Evolutionary conservation across 352 stramenopile species (phyloP).

Genomic region (Aphanomyces cochlioides): DNA sequence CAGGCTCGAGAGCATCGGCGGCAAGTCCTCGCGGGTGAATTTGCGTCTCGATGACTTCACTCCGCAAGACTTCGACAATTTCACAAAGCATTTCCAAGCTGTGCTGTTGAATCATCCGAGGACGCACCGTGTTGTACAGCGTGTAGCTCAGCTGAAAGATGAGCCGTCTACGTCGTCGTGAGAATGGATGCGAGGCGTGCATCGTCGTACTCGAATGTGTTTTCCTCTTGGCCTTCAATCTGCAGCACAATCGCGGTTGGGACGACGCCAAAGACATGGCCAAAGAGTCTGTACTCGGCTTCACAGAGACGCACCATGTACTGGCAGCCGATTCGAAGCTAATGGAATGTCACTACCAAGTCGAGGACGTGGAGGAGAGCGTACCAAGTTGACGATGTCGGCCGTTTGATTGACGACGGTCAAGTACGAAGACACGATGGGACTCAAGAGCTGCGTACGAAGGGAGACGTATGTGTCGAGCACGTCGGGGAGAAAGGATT

Average conservation of each 20-base stretch:
- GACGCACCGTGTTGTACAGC: conserved; percentile 67
- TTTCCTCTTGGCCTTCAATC: conserved; percentile 38
- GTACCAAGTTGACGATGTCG: conserved; percentile 69
- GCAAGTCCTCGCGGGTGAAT: conserved; percentile 53
- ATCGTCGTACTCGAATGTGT: conserved; percentile 59
- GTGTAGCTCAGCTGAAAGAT: conserved; percentile 72
- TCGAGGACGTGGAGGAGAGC: background rate
- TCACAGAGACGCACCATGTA: conserved; percentile 71
- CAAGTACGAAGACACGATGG: conserved; percentile 50
- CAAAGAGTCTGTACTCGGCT: conserved; percentile 67
- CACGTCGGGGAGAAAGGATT: conserved; percentile 20
- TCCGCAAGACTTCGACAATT: conserved; percentile 69
- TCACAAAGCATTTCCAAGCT: conserved; percentile 76
- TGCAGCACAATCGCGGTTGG: conserved; percentile 49
- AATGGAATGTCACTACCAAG: background rate
- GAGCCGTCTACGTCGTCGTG: conserved; percentile 42
- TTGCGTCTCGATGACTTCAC: conserved; percentile 66
- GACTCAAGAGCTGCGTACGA: conserved; percentile 53
- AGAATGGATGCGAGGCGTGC: background rate
- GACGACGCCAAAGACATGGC: conserved; percentile 63
- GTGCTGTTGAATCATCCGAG: conserved; percentile 65
- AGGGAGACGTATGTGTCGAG: conserved; percentile 46
- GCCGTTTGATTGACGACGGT: conserved; percentile 47
- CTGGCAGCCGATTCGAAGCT: conserved; percentile 61
- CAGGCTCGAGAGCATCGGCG: conserved; percentile 57